Evolutionary conservation across 2,329 filamentous ascomycete species (phyloP), one percentile per base, ranked within the genome.

Genomic region (Polytolypa hystricis): DNA sequence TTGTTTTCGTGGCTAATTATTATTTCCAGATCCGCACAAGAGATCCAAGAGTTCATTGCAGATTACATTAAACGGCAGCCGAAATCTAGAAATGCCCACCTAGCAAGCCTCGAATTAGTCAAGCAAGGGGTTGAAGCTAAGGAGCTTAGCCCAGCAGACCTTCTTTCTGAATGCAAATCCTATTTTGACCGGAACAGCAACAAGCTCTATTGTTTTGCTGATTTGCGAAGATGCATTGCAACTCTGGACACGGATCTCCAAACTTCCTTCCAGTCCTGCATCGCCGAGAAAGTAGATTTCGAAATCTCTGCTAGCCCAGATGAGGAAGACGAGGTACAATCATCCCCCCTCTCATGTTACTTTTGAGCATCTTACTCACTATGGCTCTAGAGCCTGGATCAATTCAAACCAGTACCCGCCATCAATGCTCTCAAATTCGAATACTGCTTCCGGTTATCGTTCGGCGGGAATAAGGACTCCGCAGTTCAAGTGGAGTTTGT

Each of bases 131-230:
- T 55, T 7, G 35, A 55, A 32, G 42, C 44, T 4, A 54, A 52
- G 19, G 45, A 46, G 11, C 33, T 50, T 30, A 50, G 46, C 19
- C 40, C 42, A 9, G 46, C 55, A 5, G 53, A 57, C n/a, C 41
- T 66, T 19, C 42, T 66, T 17, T 40, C 49, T 27, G 54, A 49
- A 11, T 66, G 58, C 37, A 51, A 58, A 37, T 43, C 51, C 27
- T 67, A 67, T 45, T 61, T 62, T 39, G 50, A 62, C 25, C 45
- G 45, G 5, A 61, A 62, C 42, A 57, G 57, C 11, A 49, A 50
- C 30, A 68, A 66, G 40, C 50, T 62, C 15, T 65, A 64, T 43
- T 65, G 62, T 39, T 68, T 67, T 35, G 52, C 55, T 35, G 66
- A 69, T 42, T 41, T 69, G 16, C 52, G 54, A 39, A 51, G 47